Conservation (phyloP, 2,329 filamentous ascomycete species). For the Epichloe baconii region DNA sequence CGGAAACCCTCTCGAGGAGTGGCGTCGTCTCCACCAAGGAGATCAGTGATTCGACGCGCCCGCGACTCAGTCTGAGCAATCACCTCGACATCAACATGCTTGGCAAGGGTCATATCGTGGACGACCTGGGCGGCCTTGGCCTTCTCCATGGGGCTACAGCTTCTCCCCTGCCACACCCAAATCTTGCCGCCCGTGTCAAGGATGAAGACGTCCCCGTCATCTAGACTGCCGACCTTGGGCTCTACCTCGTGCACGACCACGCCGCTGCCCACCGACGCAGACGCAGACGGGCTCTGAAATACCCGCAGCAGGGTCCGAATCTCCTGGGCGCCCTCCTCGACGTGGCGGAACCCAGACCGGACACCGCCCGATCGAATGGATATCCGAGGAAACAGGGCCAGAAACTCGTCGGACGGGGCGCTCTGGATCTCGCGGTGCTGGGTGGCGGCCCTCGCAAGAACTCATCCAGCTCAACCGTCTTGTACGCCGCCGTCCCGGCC, state of each 20-base stretch:
- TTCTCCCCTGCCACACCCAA: conserved; percentile 56
- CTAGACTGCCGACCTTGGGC: conserved; percentile 46
- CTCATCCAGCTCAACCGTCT: conserved; percentile 58
- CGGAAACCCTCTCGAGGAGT: conserved; percentile 27
- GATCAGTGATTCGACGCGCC: conserved; percentile 38
- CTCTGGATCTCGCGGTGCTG: conserved; percentile 54
- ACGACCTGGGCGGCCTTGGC: conserved; percentile 55
- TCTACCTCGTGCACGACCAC: conserved; percentile 52
- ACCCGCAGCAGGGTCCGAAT: conserved; percentile 44
- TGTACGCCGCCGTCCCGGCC: conserved; percentile 56
- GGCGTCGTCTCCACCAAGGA: conserved; percentile 37
- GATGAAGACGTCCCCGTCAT: conserved; percentile 54
- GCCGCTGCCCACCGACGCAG: conserved; percentile 30
- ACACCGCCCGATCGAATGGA: conserved; percentile 49
- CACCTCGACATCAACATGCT: conserved; percentile 52
- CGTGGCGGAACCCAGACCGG: conserved; percentile 48
- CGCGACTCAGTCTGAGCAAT: conserved; percentile 46
- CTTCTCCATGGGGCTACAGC: conserved; percentile 56
- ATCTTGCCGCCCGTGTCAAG: conserved; percentile 51
- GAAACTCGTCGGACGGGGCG: conserved; percentile 45
- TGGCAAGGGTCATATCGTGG: conserved; percentile 49
- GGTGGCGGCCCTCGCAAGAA: conserved; percentile 45
- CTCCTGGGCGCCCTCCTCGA: conserved; percentile 30
- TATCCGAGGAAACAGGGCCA: conserved; percentile 45
- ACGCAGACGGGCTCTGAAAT: conserved; percentile 35